Base-by-base conservation (phyloP, 1,139 yeast genomes). In the Tardiomyces digboiensis region DNA sequence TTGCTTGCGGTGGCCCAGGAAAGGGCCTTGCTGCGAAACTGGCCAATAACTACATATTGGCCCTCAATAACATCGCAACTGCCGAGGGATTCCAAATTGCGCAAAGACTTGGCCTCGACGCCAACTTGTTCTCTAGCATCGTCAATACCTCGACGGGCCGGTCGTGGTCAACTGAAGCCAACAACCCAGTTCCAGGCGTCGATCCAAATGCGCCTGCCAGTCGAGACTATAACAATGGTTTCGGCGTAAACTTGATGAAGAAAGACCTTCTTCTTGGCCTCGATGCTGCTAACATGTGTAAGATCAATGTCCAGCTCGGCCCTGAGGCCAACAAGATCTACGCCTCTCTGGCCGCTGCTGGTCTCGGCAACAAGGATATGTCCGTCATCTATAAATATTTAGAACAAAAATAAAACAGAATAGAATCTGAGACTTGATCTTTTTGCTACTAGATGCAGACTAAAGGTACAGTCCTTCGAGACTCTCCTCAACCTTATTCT, bases 401-500 rank as follows among this genome's bases (percentile, higher is more conserved):
- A 5, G 37, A 33, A n/a, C 33, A 8, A 5, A 3, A 26, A 26
- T 26, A 26, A 7, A 8, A 33, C 29, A 13, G 29, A 8, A 8
- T 13, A 8, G 13, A 23, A 23, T 8, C 29, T 23, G 13, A 23
- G 29, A 8, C 13, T 23, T 23, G 29, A 23, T 23, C 29, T 8
- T 23, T 8, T 23, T 13, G 13, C 13, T 23, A 23, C 29, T 23
- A 8, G 8, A 23, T 23, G 13, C 12, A 23, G 29, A 21, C 37
- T 72, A 88, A 73, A 88, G 75, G 67, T 91, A 91, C 56, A 91
- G 75, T 43, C 98, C 97, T 68, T 91, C 98, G 54, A 91, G 78
- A 58, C 88, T 89, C 70, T 91, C 97, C 65, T 91, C 98, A 46
- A 89, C 89, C 76, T 93, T 93, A 62, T 91, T 93, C 76, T 91